Conservation (phyloP, 352 stramenopile species). For the Pythium folliculosum region DNA sequence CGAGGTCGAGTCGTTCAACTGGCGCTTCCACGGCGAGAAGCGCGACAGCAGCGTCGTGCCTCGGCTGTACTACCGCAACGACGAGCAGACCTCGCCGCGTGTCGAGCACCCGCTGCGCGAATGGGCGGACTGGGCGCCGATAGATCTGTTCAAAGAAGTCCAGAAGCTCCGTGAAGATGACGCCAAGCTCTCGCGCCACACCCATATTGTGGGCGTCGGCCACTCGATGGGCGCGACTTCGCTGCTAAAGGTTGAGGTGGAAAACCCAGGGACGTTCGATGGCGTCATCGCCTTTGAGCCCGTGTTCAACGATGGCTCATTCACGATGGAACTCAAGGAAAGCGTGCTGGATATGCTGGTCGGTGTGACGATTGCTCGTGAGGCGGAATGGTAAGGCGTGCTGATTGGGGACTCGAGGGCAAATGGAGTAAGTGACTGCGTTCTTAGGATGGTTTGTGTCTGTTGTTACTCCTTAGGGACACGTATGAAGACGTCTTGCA, state of each 20-base stretch:
- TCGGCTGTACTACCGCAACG: conserved; percentile 25
- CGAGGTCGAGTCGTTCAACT: conserved; percentile 37
- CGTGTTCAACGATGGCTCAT: neutral
- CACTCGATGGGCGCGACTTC: conserved; percentile 28
- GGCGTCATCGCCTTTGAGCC: conserved; percentile 21
- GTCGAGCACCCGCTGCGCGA: conserved; percentile 30
- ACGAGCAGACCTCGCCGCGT: conserved; percentile 16
- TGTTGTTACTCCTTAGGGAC: too few species aligned
- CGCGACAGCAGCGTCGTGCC: conserved; percentile 26
- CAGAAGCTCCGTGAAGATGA: conserved; percentile 12
- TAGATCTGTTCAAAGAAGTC: conserved; percentile 1
- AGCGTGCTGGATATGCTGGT: conserved; percentile 16
- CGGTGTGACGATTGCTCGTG: neutral
- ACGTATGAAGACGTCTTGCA: conserved; percentile 18
- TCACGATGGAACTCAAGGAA: neutral
- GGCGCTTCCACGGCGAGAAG: conserved; percentile 39
- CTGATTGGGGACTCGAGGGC: conserved; percentile 9
- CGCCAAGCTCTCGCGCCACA: neutral
- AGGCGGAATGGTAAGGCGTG: conserved; percentile 13
- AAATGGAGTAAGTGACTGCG: neutral
- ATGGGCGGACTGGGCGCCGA: conserved; percentile 18
- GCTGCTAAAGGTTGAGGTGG: conserved; percentile 16
- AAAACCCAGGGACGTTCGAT: conserved; percentile 16
- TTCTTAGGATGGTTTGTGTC: neutral
- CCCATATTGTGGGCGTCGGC: conserved; percentile 20